Evolutionary conservation across 2,329 filamentous ascomycete species (phyloP).

Genomic region (Immersiporthe knoxdaviesiana): DNA sequence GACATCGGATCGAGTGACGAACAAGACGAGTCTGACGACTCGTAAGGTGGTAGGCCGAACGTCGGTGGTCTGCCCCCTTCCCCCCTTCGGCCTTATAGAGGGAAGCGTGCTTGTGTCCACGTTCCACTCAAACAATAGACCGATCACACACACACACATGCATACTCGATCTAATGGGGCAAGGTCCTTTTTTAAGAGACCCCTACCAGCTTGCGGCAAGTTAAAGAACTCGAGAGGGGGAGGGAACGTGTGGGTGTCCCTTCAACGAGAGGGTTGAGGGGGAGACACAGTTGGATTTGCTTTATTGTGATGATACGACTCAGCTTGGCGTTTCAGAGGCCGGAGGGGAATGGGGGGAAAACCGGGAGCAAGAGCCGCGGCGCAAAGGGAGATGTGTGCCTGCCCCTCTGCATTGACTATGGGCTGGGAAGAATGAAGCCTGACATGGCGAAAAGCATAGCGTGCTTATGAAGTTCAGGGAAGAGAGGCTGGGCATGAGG

Average conservation of each 20-base stretch:
- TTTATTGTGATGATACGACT: slow-evolving; percentile 3
- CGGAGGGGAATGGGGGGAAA: background rate
- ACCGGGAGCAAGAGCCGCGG: background rate
- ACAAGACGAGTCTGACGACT: background rate
- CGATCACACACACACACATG: background rate
- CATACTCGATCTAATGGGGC: background rate
- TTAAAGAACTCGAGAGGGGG: background rate
- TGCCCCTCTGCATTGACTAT: slow-evolving; percentile 1
- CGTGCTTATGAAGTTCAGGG: background rate
- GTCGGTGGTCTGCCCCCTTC: background rate
- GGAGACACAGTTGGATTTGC: background rate
- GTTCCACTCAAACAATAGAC: background rate
- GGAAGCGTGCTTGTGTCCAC: background rate
- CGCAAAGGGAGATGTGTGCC: background rate
- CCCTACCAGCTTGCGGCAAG: background rate
- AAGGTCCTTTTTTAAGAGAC: background rate
- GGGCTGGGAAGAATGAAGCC: background rate
- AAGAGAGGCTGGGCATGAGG: background rate
- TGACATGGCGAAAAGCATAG: background rate
- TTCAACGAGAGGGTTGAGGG: background rate
- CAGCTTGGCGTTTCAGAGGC: slow-evolving; percentile 22
- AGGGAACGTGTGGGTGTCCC: background rate
- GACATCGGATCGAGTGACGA: background rate
- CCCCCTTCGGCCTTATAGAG: background rate
- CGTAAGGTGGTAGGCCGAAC: background rate